Base-by-base conservation (phyloP, 2,329 filamentous ascomycete genomes). In the Aspergillus sp. region DNA sequence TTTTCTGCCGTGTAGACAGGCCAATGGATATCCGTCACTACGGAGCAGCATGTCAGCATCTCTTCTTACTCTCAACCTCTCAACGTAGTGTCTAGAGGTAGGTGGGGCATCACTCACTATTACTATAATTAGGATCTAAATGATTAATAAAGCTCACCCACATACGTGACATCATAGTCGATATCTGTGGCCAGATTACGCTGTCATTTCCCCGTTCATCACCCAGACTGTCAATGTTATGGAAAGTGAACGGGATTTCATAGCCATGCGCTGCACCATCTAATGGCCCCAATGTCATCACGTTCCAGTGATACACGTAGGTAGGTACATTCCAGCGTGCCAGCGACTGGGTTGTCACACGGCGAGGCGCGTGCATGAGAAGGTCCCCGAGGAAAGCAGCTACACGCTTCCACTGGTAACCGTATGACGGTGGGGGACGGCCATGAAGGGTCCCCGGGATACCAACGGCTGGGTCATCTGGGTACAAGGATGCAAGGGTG, bases 251-350 rank as follows among this genome's bases (percentile, higher is more conserved):
- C 12, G 56, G 50, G 5, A 62, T n/a, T 21, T 64, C 59, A 15
- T 58, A 54, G 15, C 54, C 55, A 36, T 64, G 63, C 19, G 54
- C 43, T 1, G 48, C 63, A 6, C 63, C 63, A 9, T 63, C 36
- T n/a, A 57, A 21, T 23, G 54, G 57, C 1, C 62, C 60, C 30
- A 51, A 13, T 21, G 64, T 55, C 38, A 63, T 41, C 15, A 50
- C 41, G 21, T 65, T 57, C 41, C 64, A 66, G 21, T 58, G 56
- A 28, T 61, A 66, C 9, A 50, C 59, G 36, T 66, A 66, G 5
- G 61, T 47, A 4, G 58, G 54, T 1, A 57, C 36, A 5, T 57
- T 57, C 3, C 61, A 32, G 2, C 28, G 32, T 3, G 63, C 60
- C 61, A 59, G 63, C 30, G 57, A 54, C 25, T 57, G 48, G 9